Evolutionary conservation across 2,329 filamentous ascomycete genomes (phyloP).

Genomic region (Aspergillus melleus): DNA sequence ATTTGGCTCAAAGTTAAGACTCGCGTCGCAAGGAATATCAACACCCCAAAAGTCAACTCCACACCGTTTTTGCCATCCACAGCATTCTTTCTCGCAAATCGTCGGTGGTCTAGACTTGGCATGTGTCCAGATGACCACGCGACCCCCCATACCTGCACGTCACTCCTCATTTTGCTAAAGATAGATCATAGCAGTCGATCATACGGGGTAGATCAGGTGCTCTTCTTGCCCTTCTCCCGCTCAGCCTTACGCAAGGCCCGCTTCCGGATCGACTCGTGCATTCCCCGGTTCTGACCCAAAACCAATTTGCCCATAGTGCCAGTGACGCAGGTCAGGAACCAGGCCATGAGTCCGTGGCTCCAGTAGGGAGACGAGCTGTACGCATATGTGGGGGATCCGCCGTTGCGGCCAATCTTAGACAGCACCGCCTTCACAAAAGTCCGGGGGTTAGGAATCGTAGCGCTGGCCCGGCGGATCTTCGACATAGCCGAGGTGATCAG

Average conservation of each 20-base stretch:
- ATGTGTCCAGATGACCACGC: too few species aligned
- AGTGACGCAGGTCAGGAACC: constrained; percentile 65
- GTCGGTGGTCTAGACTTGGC: background rate
- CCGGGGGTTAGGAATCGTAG: constrained; percentile 77
- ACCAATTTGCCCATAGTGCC: constrained; percentile 59
- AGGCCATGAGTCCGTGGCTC: constrained; percentile 87
- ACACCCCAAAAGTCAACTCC: background rate
- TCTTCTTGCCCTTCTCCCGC: constrained; percentile 66
- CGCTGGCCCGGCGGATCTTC: constrained; percentile 79
- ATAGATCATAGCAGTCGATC: background rate
- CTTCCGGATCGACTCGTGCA: constrained; percentile 81
- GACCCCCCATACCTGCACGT: background rate
- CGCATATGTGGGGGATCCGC: constrained; percentile 74
- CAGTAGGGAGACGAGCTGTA: constrained; percentile 91
- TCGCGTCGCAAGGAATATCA: background rate
- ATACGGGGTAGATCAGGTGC: constrained; percentile 24
- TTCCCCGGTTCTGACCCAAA: constrained; percentile 62
- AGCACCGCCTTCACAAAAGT: constrained; percentile 78
- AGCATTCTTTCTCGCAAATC: background rate
- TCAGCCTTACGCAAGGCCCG: constrained; percentile 82
- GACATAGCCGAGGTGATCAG: constrained; percentile 96
- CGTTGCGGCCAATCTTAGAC: constrained; percentile 74
- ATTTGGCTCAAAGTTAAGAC: background rate
- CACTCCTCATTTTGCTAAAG: background rate
- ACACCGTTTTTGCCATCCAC: background rate